Evolutionary conservation across 768 basidiomycete genomes (phyloP).

Genomic region (Lentinula lateritia): DNA sequence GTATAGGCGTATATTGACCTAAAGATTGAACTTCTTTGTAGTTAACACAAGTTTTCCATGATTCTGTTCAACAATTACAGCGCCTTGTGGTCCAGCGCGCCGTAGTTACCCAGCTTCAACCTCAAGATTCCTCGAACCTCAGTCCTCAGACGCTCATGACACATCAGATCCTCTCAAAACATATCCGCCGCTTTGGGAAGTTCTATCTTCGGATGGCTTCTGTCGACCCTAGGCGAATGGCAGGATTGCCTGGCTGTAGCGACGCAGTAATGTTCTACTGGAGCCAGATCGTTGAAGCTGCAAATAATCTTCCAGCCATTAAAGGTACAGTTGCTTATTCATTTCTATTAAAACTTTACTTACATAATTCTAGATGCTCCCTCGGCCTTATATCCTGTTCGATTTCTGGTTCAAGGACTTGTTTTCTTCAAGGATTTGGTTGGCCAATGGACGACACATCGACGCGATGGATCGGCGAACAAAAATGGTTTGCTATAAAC

Average conservation of each 20-base stretch:
- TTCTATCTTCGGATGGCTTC: constrained; percentile 75
- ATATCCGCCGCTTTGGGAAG: constrained; percentile 71
- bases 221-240: constrained; percentile 52
- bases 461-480: constrained; percentile 56
- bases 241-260: constrained; percentile 54
- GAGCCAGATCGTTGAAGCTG: constrained; percentile 73
- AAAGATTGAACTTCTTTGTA: constrained; percentile 20
- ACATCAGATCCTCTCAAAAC: constrained; percentile 57
- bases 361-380: constrained; percentile 42
- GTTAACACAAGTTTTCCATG: constrained; percentile 59
- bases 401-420: constrained; percentile 80
- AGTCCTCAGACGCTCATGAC: constrained; percentile 33
- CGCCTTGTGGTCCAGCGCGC: constrained; percentile 9
- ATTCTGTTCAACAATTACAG: constrained; percentile 49
- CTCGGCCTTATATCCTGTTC: constrained; percentile 65
- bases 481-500: constrained; percentile 41
- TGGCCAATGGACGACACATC: constrained; percentile 66
- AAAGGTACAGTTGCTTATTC: constrained; percentile 51
- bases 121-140: constrained; percentile 1
- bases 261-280: constrained; percentile 77
- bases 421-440: constrained; percentile 82
- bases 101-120: neutral
- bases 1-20: constrained; percentile 1
- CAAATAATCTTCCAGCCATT: constrained; percentile 39
- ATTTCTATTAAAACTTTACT: constrained; percentile 4